A percentile compares a stretch with the other conserved stretches of the same genome.
phyloP scores from a whole-genome alignment of 768 basidiomycete genomes.

The Rhizopogon vulgaris region DNA sequence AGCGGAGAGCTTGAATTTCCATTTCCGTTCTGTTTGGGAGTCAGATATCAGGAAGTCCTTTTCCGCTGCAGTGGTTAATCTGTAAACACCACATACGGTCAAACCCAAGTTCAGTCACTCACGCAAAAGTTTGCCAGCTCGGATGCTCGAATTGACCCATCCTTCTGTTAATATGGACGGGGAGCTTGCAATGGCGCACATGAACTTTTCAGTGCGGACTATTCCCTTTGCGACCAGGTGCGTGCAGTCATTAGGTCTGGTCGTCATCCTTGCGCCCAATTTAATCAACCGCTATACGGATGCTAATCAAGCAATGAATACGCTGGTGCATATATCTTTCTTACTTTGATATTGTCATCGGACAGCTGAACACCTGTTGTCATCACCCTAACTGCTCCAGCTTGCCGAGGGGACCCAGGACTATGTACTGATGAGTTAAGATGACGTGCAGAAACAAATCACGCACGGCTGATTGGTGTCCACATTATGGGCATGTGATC shows the following conservation, averaged over 20 bases:
- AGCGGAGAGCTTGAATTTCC: constrained; percentile 55
- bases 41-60: constrained; percentile 56
- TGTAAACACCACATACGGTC: not conserved
- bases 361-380: constrained; percentile 60
- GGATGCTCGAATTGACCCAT: constrained; percentile 64
- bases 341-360: constrained; percentile 57
- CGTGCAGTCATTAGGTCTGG: constrained; percentile 63
- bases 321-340: constrained; percentile 8
- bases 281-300: constrained; percentile 46
- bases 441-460: not conserved
- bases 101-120: constrained; percentile 21
- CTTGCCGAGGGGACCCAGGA: not conserved
- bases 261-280: constrained; percentile 62
- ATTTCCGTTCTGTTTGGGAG: constrained; percentile 55
- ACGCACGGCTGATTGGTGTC: constrained; percentile 1
- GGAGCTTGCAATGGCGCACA: constrained; percentile 62
- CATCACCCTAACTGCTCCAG: constrained; percentile 44
- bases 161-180: constrained; percentile 57
- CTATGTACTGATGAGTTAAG: not conserved
- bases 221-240: constrained; percentile 68
- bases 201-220: constrained; percentile 83
- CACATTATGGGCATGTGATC: not conserved
- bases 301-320: not conserved
- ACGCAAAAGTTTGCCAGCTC: constrained; percentile 58
- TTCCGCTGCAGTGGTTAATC: constrained; percentile 44